Base-by-base conservation (phyloP, 352 stramenopile genomes). In the Stramenopiles sp. region DNA sequence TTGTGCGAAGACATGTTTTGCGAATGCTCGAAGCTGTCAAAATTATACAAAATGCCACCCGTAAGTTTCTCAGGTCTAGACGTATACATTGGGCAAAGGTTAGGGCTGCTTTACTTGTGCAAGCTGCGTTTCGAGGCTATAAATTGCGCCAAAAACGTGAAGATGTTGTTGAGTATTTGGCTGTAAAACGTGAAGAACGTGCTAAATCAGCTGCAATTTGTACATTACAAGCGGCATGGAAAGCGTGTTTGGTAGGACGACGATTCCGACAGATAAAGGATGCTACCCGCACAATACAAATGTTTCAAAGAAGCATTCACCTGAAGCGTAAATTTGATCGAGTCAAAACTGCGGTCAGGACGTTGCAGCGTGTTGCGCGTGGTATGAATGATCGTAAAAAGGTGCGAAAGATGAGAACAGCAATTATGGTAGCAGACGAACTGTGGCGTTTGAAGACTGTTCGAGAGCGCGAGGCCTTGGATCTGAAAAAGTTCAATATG, bases 1-100 rank as follows among this genome's bases (percentile, higher is more conserved):
- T 85, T 44, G 67, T 85, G 55, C 81, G 82, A 0, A 33, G 22
- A 14, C 81, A 84, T 14, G 82, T 85, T 7, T 31, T 84, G 67
- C 25, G 39, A 32, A 85, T 85, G 44, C 30, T 75, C 0, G 30
- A 84, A 55, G 82, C 31, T 7, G 29, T 67, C 4, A 78, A 78
- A 78, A 78, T 78, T 33, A 78, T 78, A 14, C 71, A 78, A 78
- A 4, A 8, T 14, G 30, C 71, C 30, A 33, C 31, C 8, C 30
- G 71, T 31, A 78, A 14, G 31, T 78, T 33, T 78, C 14, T 78
- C 1, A 4, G 31, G 31, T 4, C 8, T 14, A 4, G 30, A 14
- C 14, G 80, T 27, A 25, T 83, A 14, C 27, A 67, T 31, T 67
- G 75, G 27, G 1, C n/a, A 1, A 83, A 83, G 31, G 25, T 30